These are phyloP conservation scores for Trebouxia sp. DNA, from an alignment of 139 green algal species.

Conservation along the genomic window DNA sequence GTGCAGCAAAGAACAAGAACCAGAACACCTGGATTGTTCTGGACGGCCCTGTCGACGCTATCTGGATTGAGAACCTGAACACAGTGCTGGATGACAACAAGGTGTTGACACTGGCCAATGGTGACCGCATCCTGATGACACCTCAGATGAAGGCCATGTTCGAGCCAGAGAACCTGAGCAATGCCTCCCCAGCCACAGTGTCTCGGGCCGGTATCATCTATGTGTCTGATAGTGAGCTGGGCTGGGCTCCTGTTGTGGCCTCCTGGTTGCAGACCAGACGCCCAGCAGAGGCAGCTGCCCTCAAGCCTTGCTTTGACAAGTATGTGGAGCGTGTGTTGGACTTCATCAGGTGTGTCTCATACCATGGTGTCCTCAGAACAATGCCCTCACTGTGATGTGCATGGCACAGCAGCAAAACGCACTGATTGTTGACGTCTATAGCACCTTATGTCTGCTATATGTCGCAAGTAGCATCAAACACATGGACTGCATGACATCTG, in stretches of 20 bases:
- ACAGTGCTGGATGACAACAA: slow-evolving; percentile 98
- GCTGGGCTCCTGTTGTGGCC: slow-evolving; percentile 83
- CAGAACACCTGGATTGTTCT: slow-evolving; percentile 97
- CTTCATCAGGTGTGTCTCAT: slow-evolving; percentile 54
- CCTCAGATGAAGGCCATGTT: slow-evolving; percentile 92
- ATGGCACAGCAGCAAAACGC: too few species aligned
- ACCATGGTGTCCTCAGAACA: too few species aligned
- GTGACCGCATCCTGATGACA: slow-evolving; percentile 94
- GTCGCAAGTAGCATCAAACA: too few species aligned
- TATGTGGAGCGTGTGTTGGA: slow-evolving; percentile 81
- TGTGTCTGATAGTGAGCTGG: slow-evolving; percentile 87
- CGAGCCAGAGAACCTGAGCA: slow-evolving; percentile 94
- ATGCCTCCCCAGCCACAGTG: slow-evolving; percentile 94
- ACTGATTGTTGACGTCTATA: too few species aligned
- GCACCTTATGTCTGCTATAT: too few species aligned
- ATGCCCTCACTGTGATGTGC: too few species aligned
- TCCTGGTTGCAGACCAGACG: slow-evolving; percentile 78
- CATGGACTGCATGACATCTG: too few species aligned
- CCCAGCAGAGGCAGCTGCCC: slow-evolving; percentile 51
- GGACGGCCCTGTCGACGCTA: slow-evolving; percentile 94
- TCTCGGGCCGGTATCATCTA: slow-evolving; percentile 96
- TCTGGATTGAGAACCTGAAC: slow-evolving; percentile 99
- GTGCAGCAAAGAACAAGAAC: slow-evolving; percentile 85
- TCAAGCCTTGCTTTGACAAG: slow-evolving; percentile 82
- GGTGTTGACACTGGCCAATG: slow-evolving; percentile 95